Evolutionary conservation across 129 eudicot genomes (phyloP), one percentile per base, ranked within the genome.

Genomic region (Oenanthe sinensis): DNA sequence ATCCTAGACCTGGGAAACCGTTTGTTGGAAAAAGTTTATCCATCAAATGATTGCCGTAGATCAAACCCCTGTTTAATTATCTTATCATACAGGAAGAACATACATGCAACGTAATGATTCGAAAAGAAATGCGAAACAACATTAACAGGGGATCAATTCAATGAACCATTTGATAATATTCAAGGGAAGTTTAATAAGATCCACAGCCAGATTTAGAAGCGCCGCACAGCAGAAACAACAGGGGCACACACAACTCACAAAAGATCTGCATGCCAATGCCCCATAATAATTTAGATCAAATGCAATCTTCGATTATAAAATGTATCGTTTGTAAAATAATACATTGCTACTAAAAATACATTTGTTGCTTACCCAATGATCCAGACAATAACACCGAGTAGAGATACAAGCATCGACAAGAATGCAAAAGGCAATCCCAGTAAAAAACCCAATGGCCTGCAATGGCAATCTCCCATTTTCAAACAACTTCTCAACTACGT

Each of bases 381-480:
- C 93, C 96, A 88, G 60, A 91, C 75, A 71, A 88, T 74, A 74
- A 83, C 89, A 44, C 88, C 96, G 14, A 89, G 43, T 15, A 87
- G 33, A 36, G 93, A 87, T 45, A 88, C 7, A 19, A 87, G 77
- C 79, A 88, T 70, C 10, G 87, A 83, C 60, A 87, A 58, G 24
- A 91, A 74, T 0, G 96, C 91, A 77, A 91, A 88, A 1, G 96
- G 96, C 75, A 91, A 74, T 62, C 91, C 91, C 50, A 91, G 54
- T 80, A 91, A 47, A 67, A 87, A 91, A 11, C 88, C 96, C 73
- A 91, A 54, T 60, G 96, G 96, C 83, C 89, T 82, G 87, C 92
- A 90, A 46, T 78, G 85, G 42, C 74, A 33, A 15, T 69, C 74
- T 69, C 45, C 74, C 71, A 63, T 63, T 55, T 20, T 20, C 26